Conservation (phyloP, 768 basidiomycete genomes). For the Russula abietina region DNA sequence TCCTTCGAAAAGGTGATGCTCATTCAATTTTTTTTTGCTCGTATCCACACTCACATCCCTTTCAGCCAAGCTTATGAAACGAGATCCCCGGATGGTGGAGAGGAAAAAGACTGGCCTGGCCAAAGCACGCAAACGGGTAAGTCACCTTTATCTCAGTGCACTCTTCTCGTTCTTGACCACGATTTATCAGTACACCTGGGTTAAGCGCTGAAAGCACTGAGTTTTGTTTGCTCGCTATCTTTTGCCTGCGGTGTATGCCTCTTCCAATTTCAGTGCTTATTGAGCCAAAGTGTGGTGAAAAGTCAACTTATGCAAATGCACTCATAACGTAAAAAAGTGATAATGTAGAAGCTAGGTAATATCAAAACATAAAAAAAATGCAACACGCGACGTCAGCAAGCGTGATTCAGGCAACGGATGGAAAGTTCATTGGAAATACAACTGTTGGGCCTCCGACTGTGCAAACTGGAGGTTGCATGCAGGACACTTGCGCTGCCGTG, state of each 20-base stretch:
- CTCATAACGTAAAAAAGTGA: slow-evolving; percentile 12
- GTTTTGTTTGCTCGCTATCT: background rate
- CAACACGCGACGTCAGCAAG: background rate
- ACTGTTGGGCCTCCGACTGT: slow-evolving; percentile 69
- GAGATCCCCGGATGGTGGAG: slow-evolving; percentile 98
- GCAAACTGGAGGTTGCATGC: slow-evolving; percentile 79
- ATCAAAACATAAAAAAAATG: slow-evolving; percentile 8
- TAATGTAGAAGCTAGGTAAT: slow-evolving; percentile 15
- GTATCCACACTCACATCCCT: background rate
- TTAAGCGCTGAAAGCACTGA: slow-evolving; percentile 86
- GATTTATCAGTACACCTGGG: slow-evolving; percentile 76
- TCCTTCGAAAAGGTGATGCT: slow-evolving; percentile 66
- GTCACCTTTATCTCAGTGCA: slow-evolving; percentile 29
- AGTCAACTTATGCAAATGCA: slow-evolving; percentile 5
- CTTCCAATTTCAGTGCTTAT: slow-evolving; percentile 4
- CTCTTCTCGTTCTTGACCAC: slow-evolving; percentile 17
- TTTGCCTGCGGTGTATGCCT: background rate
- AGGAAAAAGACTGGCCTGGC: slow-evolving; percentile 92
- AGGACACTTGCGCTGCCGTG: slow-evolving; percentile 91
- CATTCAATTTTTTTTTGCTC: no score
- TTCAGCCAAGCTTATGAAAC: slow-evolving; percentile 74
- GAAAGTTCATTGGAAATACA: slow-evolving; percentile 48
- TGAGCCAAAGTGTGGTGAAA: background rate
- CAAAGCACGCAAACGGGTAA: slow-evolving; percentile 87
- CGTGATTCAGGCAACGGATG: background rate